These are phyloP conservation scores for Phytopythium aichiense DNA, from an alignment of 352 stramenopile genomes.

Conservation along the genomic window DNA sequence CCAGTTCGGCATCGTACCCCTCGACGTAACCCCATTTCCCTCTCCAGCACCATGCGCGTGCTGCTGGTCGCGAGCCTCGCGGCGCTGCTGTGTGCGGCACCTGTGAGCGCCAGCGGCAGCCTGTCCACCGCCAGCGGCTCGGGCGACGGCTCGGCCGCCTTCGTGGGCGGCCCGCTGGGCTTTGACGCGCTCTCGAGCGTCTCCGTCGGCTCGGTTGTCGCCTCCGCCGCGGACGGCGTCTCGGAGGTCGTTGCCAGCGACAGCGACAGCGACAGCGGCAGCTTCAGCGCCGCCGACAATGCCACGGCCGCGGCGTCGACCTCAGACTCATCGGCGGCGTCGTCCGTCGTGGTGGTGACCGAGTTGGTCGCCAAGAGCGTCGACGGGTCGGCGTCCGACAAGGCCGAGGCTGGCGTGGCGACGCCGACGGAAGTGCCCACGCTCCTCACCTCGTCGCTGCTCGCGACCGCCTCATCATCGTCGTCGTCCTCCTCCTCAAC, in stretches of 20 bases:
- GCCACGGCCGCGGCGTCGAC: background rate
- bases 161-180: constrained; percentile 14
- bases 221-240: constrained; percentile 5
- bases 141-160: constrained; percentile 9
- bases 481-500: background rate
- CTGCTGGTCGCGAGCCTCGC: constrained; percentile 16
- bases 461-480: constrained; percentile 17
- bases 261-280: constrained; percentile 5
- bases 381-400: background rate
- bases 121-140: constrained; percentile 13
- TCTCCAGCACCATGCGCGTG: constrained; percentile 13
- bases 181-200: constrained; percentile 12
- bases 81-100: constrained; percentile 17
- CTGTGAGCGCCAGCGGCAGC: constrained; percentile 13
- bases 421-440: constrained; percentile 2
- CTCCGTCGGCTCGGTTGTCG: constrained; percentile 11
- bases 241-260: too few relatives aligned
- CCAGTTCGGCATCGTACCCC: background rate
- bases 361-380: constrained; percentile 9
- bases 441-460: constrained; percentile 11
- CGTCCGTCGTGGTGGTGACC: too few relatives aligned
- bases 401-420: background rate
- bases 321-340: too few relatives aligned
- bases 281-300: background rate
- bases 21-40: background rate